Evolutionary conservation across 176 grass and related monocot genomes (phyloP).

Genomic region (Oryza punctata): DNA sequence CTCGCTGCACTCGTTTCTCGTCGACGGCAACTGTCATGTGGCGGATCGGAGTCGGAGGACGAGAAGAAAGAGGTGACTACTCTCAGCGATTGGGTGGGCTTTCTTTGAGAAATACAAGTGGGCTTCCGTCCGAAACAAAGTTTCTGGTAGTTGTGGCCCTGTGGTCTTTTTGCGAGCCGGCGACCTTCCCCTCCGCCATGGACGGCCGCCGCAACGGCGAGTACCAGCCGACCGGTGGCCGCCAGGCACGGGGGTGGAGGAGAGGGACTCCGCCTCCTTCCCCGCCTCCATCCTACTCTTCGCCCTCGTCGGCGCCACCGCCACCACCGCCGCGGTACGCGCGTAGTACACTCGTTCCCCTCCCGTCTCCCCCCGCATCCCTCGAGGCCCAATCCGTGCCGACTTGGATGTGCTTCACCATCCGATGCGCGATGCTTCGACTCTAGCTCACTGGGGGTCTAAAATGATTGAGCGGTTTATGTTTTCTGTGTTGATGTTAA

Average conservation of each 20-base stretch:
- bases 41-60: no score
- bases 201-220: conserved; percentile 28
- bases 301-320: conserved; percentile 56
- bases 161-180: no score
- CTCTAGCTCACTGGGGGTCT: background rate
- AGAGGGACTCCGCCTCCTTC: conserved; percentile 24
- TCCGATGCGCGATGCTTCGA: background rate
- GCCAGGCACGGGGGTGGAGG: background rate
- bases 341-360: no score
- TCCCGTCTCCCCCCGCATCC: no score
- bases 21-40: no score
- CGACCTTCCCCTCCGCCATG: conserved; percentile 22
- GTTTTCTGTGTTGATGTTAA: background rate
- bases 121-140: no score
- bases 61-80: no score
- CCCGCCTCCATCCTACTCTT: conserved; percentile 42
- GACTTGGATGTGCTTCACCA: no score
- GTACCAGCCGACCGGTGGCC: background rate
- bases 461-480: background rate
- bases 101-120: no score
- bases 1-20: no score
- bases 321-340: conserved; percentile 50
- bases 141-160: no score
- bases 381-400: background rate
- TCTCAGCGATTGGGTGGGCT: no score